Evolutionary conservation across 345 rosid genomes (phyloP).

Genomic region (Lumnitzera littorea): DNA sequence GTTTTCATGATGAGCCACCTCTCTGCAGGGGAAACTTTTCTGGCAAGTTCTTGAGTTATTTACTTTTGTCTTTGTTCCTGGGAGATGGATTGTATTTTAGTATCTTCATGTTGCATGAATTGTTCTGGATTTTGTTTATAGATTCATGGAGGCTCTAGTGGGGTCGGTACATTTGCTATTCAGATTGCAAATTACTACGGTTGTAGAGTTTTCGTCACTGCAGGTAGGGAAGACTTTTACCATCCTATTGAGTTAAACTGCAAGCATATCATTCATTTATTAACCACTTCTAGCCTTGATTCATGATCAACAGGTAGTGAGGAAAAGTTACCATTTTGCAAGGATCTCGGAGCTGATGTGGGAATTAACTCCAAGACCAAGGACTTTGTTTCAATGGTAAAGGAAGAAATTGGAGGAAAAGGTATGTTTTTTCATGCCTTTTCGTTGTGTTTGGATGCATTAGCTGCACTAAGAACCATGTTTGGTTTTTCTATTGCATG

Average conservation of each 20-base stretch:
- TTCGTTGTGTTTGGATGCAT: not conserved
- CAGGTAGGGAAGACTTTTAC: conserved; percentile 35
- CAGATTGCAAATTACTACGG: conserved; percentile 75
- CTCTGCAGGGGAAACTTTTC: conserved; percentile 55
- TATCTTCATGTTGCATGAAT: not conserved
- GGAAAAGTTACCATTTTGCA: conserved; percentile 73
- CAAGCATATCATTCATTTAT: not conserved
- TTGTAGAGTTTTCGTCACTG: conserved; percentile 66
- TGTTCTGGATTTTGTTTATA: conserved; percentile 15
- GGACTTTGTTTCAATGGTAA: conserved; percentile 74
- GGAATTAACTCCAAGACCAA: conserved; percentile 87
- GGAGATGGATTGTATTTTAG: not conserved
- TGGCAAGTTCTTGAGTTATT: conserved; percentile 26
- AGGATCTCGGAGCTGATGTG: conserved; percentile 84
- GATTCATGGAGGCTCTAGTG: conserved; percentile 97
- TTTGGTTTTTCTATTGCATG: not conserved
- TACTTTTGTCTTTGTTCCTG: not conserved
- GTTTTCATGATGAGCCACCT: conserved; percentile 68
- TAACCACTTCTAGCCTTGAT: not conserved
- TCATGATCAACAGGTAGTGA: conserved; percentile 45
- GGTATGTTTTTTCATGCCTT: conserved; percentile 25
- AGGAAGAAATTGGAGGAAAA: conserved; percentile 81
- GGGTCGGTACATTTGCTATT: conserved; percentile 85
- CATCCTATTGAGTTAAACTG: not conserved
- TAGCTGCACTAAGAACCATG: not conserved